Base-by-base conservation (phyloP, 2,329 filamentous ascomycete genomes). In the Alternaria novae-zelandiae region DNA sequence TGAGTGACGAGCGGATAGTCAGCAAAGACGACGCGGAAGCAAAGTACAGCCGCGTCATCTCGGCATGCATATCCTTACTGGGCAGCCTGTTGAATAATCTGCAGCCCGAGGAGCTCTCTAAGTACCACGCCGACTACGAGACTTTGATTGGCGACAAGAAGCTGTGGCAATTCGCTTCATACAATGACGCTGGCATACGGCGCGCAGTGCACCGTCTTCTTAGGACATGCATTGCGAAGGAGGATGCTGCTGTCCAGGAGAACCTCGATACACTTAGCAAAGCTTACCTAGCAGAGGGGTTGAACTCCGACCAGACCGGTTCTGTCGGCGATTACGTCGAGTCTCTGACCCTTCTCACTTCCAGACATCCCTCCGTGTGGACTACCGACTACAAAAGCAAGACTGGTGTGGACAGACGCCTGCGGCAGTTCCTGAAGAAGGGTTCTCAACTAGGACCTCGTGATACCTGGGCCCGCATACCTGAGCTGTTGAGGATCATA, bases 1-100 rank as follows among this genome's bases (percentile, higher is more conserved):
- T 99, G 36, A 98, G 94, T 76, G 96, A 99, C 76, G 92, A 96
- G 80, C 87, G 95, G 23, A 93, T 89, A 1, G 92, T 94, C 4
- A 96, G 89, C 63, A 82, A 87, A 9, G 95, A 98, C 70, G 96
- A 99, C 77, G 90, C 93, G 5, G 88, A 94, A 69, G 88, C 91
- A 17, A 97, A 97, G 72, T 96, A 96, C 81, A 88, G 89, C 64
- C 87, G 96, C 50, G 94, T 97, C 5, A 84, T 88, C n/a, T 85
- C 86, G 2, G 87, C 87, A 8, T 87, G 85, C 57, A 79, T 89
- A 25, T 78, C 85, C 25, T 79, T 89, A 15, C 81, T 90, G 20
- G 84, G 83, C 15, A 84, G 85, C 59, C 78, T 90, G 26, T 70
- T 91, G 64, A 70, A 78, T 7, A 79, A 79, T 59, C 71, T 84